phyloP scores from a whole-genome alignment of 1,139 yeast species.

The Taphrina wiesneri region DNA sequence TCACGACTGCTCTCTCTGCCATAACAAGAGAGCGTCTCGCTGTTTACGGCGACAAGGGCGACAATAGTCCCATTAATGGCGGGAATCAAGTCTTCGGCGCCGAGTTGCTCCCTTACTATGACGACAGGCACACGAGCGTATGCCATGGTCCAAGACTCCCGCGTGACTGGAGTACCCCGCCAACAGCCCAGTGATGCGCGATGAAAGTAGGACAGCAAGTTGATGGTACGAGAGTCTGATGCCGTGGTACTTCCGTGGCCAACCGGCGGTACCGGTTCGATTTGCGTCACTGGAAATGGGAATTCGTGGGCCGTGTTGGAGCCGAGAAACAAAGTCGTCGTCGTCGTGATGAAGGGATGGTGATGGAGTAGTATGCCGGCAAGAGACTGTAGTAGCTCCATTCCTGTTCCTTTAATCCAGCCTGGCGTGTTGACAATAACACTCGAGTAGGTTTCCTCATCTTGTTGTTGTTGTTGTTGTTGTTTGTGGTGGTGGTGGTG shows the following conservation, averaged over 20 bases:
- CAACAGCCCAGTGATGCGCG: conserved; percentile 14
- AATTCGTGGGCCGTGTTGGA: neutral
- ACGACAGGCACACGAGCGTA: neutral
- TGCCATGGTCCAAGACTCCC: conserved; percentile 29
- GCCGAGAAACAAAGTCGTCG: neutral
- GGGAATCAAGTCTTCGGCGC: conserved; percentile 31
- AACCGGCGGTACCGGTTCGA: neutral
- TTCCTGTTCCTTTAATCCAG: conserved; percentile 89
- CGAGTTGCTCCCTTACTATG: conserved; percentile 15
- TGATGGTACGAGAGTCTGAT: conserved; percentile 45
- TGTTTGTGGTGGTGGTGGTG: no score
- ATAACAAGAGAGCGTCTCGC: neutral
- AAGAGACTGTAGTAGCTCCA: conserved; percentile 59
- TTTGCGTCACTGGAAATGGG: neutral
- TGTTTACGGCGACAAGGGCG: conserved; percentile 30
- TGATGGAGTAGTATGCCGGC: conserved; percentile 42
- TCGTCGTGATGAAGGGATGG: neutral
- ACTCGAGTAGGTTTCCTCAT: conserved; percentile 46
- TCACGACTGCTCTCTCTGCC: neutral
- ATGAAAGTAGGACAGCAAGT: conserved; percentile 46
- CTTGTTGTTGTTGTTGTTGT: neutral
- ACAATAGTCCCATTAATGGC: conserved; percentile 40
- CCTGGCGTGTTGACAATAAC: conserved; percentile 83
- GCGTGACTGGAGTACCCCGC: conserved; percentile 23
- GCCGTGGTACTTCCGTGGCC: neutral